Percentiles rank a stretch among this genome's conserved stretches.
Conservation (phyloP, 1,139 yeast species). For the Taphrina betulina region DNA sequence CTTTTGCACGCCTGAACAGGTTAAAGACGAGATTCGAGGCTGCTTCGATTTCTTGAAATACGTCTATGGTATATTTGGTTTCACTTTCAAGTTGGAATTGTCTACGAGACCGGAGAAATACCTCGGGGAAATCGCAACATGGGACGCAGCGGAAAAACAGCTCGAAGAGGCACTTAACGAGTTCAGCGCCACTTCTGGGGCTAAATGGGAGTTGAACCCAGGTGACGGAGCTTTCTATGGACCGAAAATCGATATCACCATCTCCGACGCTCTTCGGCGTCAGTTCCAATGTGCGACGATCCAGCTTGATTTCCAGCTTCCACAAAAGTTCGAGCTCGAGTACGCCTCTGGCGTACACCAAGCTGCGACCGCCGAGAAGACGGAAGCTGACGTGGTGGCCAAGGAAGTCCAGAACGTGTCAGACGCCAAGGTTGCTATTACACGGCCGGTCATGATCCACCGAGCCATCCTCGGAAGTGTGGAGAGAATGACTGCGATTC, state of each 20-base stretch:
- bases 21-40: conserved; percentile 70
- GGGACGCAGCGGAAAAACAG: conserved; percentile 81
- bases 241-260: conserved; percentile 80
- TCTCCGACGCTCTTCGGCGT: conserved; percentile 78
- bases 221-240: conserved; percentile 99
- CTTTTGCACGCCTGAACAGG: conserved; percentile 81
- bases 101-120: conserved; percentile 87
- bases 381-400: conserved; percentile 1
- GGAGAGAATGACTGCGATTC: conserved; percentile 86
- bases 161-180: conserved; percentile 63
- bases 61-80: conserved; percentile 76
- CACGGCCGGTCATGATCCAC: conserved; percentile 86
- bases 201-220: conserved; percentile 67
- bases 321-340: conserved; percentile 73
- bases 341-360: conserved; percentile 54
- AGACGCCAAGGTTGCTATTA: conserved; percentile 38
- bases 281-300: conserved; percentile 94
- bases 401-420: conserved; percentile 5
- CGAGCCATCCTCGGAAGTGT: conserved; percentile 94
- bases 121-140: conserved; percentile 77
- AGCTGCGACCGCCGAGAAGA: conserved; percentile 11
- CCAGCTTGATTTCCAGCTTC: conserved; percentile 93
- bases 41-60: conserved; percentile 74
- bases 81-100: conserved; percentile 68
- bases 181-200: conserved; percentile 47